Evolutionary conservation across 805 yeast species (phyloP), one percentile per base, ranked within the genome.

Genomic region (Clavispora santaluciae): DNA sequence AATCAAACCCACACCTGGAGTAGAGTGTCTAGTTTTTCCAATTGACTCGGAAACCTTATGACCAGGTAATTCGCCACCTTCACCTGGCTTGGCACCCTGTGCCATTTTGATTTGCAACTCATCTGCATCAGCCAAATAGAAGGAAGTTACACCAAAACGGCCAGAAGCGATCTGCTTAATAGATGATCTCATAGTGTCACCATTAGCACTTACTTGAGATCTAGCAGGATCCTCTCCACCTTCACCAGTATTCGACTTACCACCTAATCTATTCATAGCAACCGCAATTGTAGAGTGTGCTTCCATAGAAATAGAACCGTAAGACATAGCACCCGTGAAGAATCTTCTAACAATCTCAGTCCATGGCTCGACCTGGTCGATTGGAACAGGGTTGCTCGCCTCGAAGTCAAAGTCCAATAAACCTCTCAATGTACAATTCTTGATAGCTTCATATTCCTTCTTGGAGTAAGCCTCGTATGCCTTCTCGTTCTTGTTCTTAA

Each of bases 341-440:
- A 93, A 93, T 56, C 99, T 79, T 56, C 96, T 82, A 24, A 90
- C 99, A 63, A 91, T 91, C 64, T 91, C 99, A 26, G 98, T 93
- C 99, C 99, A 91, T 34, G 99, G 99, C 72, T 91, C 99, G 52
- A 91, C 99, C 69, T 93, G 98, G 59, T 91, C 99, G 48, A 91
- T 70, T 42, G 99, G 97, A 40, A 91, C 93, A 4, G 90, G 76
- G 4, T 72, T 73, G 0, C 88, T 75, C 49, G 60, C 63, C 33
- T 79, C 85, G 58, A 68, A 88, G 66, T 93, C 97, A 59, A 91
- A 83, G 66, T 93, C 98, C 41, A 91, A 76, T 56, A 91, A 70
- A 30, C 99, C 99, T 66, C 99, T 81, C 52, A 91, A 72, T 12
- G 99, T 91, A 75, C 98, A 91, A 60, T 85, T 81, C 66, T 79